Base-by-base conservation (phyloP, 1,284 basidiomycete genomes). In the Pseudozyma flocculosa region DNA sequence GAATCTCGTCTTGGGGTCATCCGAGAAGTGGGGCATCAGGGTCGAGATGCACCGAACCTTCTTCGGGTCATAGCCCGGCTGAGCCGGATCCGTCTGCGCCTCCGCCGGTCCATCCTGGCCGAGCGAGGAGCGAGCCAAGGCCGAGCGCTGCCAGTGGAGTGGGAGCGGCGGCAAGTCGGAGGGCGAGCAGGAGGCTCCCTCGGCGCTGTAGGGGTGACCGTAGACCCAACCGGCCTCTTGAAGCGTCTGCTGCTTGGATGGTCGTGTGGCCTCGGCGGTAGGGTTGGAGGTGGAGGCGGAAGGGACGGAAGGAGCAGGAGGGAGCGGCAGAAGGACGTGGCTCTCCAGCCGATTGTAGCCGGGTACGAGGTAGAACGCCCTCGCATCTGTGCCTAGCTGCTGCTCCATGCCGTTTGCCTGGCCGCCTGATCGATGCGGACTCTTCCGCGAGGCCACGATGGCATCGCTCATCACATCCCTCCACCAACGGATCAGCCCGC, bases 401-500 rank as follows among this genome's bases (percentile, higher is more conserved):
- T 36, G 21, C 19, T 39, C 44, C n/a, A n/a, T 17, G n/a, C n/a
- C n/a, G n/a, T n/a, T n/a, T n/a, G n/a, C n/a, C n/a, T n/a, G n/a
- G n/a, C n/a, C n/a, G n/a, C n/a, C n/a, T n/a, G n/a, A 11, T n/a
- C n/a, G n/a, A n/a, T n/a, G n/a, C n/a, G n/a, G n/a, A n/a, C n/a
- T n/a, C n/a, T n/a, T n/a, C n/a, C 48, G 46, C 2, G 58, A 46
- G 26, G 43, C 43, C 3, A 51, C 57, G 34, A 65, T 38, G 10
- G 63, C 65, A 22, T 73, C 49, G 36, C 58, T 66, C 43, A 77
- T 61, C 10, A 71, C 64, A 4, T 47, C 44, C 75, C 88, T 88
- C 94, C 94, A 98, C 94, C 94, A 98, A 43, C 82, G 85, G 76
- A 92, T 92, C 1, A 98, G 83, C 63, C 84, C 84, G 23, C 87